These are phyloP conservation scores for Lactarius akahatsu DNA, from an alignment of 768 basidiomycete species.

Conservation along the genomic window DNA sequence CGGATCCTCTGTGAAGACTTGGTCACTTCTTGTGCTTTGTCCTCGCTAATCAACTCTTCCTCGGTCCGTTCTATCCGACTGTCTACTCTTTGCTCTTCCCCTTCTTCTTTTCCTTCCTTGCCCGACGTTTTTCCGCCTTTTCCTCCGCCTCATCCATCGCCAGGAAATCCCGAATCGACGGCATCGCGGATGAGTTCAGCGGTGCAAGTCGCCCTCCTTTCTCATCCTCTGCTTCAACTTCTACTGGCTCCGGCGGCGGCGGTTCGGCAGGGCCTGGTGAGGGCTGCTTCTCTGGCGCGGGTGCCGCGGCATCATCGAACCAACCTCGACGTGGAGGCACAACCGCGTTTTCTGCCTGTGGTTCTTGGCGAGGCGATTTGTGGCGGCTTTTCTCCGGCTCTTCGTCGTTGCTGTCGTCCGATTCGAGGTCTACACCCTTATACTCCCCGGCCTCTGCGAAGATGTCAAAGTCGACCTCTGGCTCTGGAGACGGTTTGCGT, in stretches of 20 bases:
- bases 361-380: background rate
- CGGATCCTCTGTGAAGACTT: slow-evolving; percentile 43
- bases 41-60: background rate
- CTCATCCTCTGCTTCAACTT: slow-evolving; percentile 46
- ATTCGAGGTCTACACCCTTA: slow-evolving; percentile 60
- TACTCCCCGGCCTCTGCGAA: slow-evolving; percentile 87
- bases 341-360: background rate
- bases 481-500: slow-evolving; percentile 35
- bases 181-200: slow-evolving; percentile 74
- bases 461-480: slow-evolving; percentile 67
- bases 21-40: background rate
- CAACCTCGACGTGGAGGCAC: slow-evolving; percentile 19
- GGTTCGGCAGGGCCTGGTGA: slow-evolving; percentile 7
- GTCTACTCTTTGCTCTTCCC: slow-evolving; percentile 36
- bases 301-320: slow-evolving; percentile 12
- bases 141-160: slow-evolving; percentile 71
- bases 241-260: slow-evolving; percentile 37
- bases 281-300: slow-evolving; percentile 6
- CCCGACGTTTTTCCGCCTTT: slow-evolving; percentile 63
- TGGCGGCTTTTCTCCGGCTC: slow-evolving; percentile 1
- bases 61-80: background rate
- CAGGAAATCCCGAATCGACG: slow-evolving; percentile 80
- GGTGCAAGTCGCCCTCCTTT: slow-evolving; percentile 61
- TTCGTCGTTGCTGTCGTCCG: slow-evolving; percentile 36
- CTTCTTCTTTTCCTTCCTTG: slow-evolving; percentile 76